Evolutionary conservation across 2,329 filamentous ascomycete genomes (phyloP).

Genomic region (Fusarium sp.): DNA sequence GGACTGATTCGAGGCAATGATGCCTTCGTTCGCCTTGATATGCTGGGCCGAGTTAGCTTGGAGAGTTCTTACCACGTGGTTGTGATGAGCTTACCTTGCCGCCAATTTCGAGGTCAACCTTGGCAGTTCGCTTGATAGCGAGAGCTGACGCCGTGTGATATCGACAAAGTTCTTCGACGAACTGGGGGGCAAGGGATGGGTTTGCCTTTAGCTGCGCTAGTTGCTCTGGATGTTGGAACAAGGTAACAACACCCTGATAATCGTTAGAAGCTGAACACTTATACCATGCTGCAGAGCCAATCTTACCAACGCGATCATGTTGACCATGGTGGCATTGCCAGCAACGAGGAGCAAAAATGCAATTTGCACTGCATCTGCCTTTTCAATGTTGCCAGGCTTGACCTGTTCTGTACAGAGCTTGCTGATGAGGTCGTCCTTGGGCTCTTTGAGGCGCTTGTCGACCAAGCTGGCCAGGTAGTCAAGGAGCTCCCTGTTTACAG

Average conservation of each 20-base stretch:
- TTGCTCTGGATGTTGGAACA: slow-evolving; percentile 57
- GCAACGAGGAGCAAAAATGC: slow-evolving; percentile 63
- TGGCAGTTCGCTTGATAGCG: slow-evolving; percentile 60
- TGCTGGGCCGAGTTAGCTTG: slow-evolving; percentile 29
- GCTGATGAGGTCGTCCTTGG: slow-evolving; percentile 60
- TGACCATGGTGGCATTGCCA: slow-evolving; percentile 65
- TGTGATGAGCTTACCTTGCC: slow-evolving; percentile 48
- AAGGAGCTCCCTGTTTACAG: slow-evolving; percentile 52
- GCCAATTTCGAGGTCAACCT: slow-evolving; percentile 58
- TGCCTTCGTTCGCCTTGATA: slow-evolving; percentile 58
- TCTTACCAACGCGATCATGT: slow-evolving; percentile 60
- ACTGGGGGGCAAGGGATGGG: slow-evolving; percentile 50
- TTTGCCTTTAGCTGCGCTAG: slow-evolving; percentile 55
- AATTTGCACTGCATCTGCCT: slow-evolving; percentile 58
- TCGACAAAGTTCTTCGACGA: slow-evolving; percentile 62
- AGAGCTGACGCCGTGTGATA: slow-evolving; percentile 61
- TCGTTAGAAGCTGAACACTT: rapidly evolving
- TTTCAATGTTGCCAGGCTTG: slow-evolving; percentile 52
- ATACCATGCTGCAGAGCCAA: rapidly evolving
- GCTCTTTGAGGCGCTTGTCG: slow-evolving; percentile 52
- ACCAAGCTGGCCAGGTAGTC: slow-evolving; percentile 58
- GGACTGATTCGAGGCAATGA: slow-evolving; percentile 61
- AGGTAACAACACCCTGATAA: slow-evolving; percentile 56
- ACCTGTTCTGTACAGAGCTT: slow-evolving; percentile 57
- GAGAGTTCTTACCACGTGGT: not conserved